Percentiles rank a stretch among this genome's conserved stretches.
phyloP scores from a whole-genome alignment of 768 basidiomycete genomes.

The Kwoniella mangroviensis region DNA sequence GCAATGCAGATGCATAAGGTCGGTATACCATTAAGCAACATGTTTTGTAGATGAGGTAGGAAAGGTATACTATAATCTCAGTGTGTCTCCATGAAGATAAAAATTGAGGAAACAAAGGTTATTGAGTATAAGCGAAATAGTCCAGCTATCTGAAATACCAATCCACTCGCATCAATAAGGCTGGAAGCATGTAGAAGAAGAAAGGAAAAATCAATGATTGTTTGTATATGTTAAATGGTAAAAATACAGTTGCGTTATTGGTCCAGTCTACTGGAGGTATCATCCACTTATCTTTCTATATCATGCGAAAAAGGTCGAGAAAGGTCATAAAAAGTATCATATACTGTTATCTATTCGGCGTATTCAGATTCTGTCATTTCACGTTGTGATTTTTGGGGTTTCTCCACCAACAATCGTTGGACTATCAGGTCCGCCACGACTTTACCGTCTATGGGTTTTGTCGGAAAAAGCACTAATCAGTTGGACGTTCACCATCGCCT shows the following conservation, averaged over 20 bases:
- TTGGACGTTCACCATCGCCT: neutral
- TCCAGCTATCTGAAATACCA: too few species aligned
- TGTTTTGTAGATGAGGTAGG: too few species aligned
- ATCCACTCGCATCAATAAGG: too few species aligned
- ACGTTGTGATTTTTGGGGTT: conserved; percentile 8
- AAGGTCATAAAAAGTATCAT: neutral
- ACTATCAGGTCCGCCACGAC: conserved; percentile 49
- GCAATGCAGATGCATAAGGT: too few species aligned
- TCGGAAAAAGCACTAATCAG: neutral
- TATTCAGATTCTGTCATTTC: conserved; percentile 10
- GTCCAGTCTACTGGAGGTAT: neutral
- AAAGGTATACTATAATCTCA: too few species aligned
- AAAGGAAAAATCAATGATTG: neutral
- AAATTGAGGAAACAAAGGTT: too few species aligned
- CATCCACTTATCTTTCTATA: neutral
- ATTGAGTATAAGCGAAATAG: too few species aligned
- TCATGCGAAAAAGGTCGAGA: neutral
- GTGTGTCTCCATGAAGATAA: too few species aligned
- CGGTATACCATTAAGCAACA: too few species aligned
- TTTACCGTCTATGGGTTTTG: conserved; percentile 53
- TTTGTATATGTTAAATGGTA: neutral
- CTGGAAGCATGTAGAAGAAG: neutral
- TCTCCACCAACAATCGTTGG: conserved; percentile 46
- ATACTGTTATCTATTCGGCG: neutral
- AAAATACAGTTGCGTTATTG: neutral